Evolutionary conservation across 495 filamentous ascomycete species (phyloP).

Genomic region (Penicillium riverlandense): DNA sequence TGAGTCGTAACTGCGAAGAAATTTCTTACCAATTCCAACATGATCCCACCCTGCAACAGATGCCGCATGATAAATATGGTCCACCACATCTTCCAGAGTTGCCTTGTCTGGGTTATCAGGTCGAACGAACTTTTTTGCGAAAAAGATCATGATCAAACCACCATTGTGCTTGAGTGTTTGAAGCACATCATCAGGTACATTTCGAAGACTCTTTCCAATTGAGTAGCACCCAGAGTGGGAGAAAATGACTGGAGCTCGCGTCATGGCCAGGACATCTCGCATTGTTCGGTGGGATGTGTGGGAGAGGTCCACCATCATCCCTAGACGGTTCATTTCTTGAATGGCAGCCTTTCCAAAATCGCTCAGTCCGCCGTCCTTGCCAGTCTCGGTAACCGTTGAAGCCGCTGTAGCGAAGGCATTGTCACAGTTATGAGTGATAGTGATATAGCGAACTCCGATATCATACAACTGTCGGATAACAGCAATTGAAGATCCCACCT

Average conservation of each 20-base stretch:
- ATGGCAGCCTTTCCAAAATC: constrained; percentile 21
- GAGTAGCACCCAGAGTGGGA: constrained; percentile 61
- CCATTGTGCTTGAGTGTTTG: constrained; percentile 51
- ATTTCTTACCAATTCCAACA: constrained; percentile 46
- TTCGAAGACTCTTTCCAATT: constrained; percentile 62
- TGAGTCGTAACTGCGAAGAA: too few species aligned
- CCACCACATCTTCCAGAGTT: constrained; percentile 58
- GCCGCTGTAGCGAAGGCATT: constrained; percentile 78
- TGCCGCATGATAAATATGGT: constrained; percentile 60
- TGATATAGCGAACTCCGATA: constrained; percentile 72
- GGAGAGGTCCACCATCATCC: constrained; percentile 70
- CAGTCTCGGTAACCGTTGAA: constrained; percentile 8
- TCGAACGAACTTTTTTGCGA: constrained; percentile 59
- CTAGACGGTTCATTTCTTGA: constrained; percentile 72
- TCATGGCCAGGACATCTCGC: constrained; percentile 56
- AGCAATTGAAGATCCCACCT: constrained; percentile 30
- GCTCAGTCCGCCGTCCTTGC: constrained; percentile 3
- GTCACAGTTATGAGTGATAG: constrained; percentile 76
- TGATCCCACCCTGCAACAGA: constrained; percentile 60
- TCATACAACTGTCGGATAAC: constrained; percentile 59
- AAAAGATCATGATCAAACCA: constrained; percentile 71
- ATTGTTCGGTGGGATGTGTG: constrained; percentile 65
- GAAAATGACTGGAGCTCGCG: constrained; percentile 65
- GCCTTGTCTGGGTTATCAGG: constrained; percentile 46
- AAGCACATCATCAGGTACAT: constrained; percentile 67